A percentile compares a stretch with the other conserved stretches of the same genome.
Conservation (phyloP, 2,329 filamentous ascomycete genomes). For the Curvularia spicifera region DNA sequence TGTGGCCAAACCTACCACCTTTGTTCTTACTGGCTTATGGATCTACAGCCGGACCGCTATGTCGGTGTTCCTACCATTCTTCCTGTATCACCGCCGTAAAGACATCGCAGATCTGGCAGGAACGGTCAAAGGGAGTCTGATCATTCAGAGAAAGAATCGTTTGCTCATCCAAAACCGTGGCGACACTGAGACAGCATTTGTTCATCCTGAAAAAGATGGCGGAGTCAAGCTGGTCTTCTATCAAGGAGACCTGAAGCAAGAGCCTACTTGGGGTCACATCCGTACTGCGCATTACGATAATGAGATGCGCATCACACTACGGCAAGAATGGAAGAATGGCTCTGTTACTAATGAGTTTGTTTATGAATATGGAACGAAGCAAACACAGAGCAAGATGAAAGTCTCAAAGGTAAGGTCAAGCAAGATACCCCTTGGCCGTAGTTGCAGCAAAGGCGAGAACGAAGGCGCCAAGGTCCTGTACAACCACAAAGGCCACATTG, state of each 20-base stretch:
- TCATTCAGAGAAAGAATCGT: constrained; percentile 56
- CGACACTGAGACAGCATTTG: constrained; percentile 59
- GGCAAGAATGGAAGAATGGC: constrained; percentile 55
- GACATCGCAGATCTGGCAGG: constrained; percentile 57
- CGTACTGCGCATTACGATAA: constrained; percentile 58
- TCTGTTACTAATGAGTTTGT: constrained; percentile 56
- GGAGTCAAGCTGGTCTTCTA: constrained; percentile 51
- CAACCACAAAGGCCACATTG: constrained; percentile 60
- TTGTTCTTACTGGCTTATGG: constrained; percentile 57
- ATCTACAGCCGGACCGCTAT: constrained; percentile 56
- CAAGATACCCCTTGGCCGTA: constrained; percentile 49
- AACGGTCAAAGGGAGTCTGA: constrained; percentile 58
- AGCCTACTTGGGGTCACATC: constrained; percentile 55
- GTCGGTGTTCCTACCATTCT: constrained; percentile 54
- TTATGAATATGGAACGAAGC: constrained; percentile 55
- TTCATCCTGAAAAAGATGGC: constrained; percentile 46
- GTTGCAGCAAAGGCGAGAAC: constrained; percentile 56
- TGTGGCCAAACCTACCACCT: constrained; percentile 48
- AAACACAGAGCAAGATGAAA: constrained; percentile 40
- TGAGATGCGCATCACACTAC: constrained; percentile 54
- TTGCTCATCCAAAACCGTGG: constrained; percentile 57
- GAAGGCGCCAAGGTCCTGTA: constrained; percentile 58
- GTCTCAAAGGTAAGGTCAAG: constrained; percentile 50
- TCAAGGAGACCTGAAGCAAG: constrained; percentile 49
- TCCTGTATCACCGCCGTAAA: constrained; percentile 58